Conservation (phyloP, 2,329 filamentous ascomycete species). For the Sclerotinia borealis region DNA sequence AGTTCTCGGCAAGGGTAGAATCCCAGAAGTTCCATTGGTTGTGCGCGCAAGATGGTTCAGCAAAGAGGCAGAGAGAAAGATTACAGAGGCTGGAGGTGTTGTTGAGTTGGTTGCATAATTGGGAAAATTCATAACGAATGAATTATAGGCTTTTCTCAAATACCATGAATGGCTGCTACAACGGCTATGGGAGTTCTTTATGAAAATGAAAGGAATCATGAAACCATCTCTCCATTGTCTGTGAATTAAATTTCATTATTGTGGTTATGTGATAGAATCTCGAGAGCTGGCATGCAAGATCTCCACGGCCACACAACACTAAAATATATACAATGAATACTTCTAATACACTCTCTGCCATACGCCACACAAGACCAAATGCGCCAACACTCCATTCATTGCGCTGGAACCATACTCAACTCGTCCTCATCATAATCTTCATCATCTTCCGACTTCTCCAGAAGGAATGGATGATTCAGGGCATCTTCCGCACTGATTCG, state of each 20-base stretch:
- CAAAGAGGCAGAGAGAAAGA: conserved; percentile 97
- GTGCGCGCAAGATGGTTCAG: conserved; percentile 94
- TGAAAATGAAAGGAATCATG: conserved; percentile 14
- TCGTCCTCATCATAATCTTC: conserved; percentile 38
- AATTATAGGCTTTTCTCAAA: conserved; percentile 15
- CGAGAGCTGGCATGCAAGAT: conserved; percentile 10
- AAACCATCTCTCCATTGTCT: conserved; percentile 5
- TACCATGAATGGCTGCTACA: conserved; percentile 13
- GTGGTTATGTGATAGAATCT: conserved; percentile 18
- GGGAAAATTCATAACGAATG: conserved; percentile 17
- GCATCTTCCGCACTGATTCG: conserved; percentile 72
- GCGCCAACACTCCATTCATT: conserved; percentile 1
- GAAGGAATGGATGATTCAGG: conserved; percentile 64
- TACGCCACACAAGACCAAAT: conserved; percentile 11
- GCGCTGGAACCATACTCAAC: conserved; percentile 10
- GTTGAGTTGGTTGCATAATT: conserved; percentile 87
- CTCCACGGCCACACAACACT: conserved; percentile 7
- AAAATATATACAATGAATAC: conserved; percentile 20
- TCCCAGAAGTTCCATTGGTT: conserved; percentile 88
- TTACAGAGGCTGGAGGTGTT: conserved; percentile 94
- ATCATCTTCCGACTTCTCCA: conserved; percentile 41
- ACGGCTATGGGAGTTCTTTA: conserved; percentile 16
- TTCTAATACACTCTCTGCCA: conserved; percentile 2
- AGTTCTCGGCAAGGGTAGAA: conserved; percentile 95
- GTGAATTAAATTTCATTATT: conserved; percentile 15